Conservation (phyloP, 2,329 filamentous ascomycete species). For the Ceratocystis destructans region DNA sequence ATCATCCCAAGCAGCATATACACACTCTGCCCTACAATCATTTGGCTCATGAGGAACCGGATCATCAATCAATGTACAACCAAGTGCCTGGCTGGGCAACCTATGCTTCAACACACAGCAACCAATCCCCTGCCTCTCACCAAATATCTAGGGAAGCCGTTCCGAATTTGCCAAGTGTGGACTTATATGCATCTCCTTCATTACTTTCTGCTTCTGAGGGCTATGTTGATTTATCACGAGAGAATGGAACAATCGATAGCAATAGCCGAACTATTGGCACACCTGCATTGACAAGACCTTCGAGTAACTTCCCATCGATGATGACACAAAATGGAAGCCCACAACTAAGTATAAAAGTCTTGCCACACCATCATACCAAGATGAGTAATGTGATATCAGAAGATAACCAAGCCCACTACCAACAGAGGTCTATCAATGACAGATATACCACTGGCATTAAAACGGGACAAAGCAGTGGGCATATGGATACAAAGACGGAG, state of each 20-base stretch:
- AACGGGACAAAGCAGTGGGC: no score
- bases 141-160: background rate
- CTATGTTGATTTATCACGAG: background rate
- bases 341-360: no score
- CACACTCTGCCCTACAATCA: background rate
- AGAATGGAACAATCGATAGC: background rate
- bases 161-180: background rate
- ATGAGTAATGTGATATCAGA: background rate
- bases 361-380: background rate
- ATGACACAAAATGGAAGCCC: no score
- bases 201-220: background rate
- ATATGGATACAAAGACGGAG: background rate
- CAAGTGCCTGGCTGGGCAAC: background rate
- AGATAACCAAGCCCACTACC: background rate
- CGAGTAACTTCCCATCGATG: background rate
- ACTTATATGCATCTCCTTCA: background rate
- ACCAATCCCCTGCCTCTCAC: background rate
- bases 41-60: background rate
- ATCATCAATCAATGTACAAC: background rate
- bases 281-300: background rate
- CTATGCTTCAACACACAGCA: background rate
- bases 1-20: background rate
- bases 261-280: background rate
- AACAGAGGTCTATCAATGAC: no score
- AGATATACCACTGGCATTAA: no score